Evolutionary conservation across 2,329 filamentous ascomycete species (phyloP), one percentile per base, ranked within the genome.

Genomic region (Fusarium sp.): DNA sequence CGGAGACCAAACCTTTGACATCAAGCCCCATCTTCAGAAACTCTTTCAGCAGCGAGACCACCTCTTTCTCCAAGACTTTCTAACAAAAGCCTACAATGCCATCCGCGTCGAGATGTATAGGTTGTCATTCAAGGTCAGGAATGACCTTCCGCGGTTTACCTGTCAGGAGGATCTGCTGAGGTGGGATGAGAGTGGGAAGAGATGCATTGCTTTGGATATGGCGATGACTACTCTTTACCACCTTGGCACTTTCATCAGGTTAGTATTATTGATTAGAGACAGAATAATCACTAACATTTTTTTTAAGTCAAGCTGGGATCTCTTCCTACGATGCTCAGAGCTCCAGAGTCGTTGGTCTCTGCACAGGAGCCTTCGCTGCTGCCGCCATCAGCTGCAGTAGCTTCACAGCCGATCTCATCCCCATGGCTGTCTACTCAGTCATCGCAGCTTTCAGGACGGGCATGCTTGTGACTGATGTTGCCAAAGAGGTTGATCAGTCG

Each of bases 141-240:
- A 68, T n/a, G 74, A 77, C 0, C 50, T 76, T 4, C 72, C 74
- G 0, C 62, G 74, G 2, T 76, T 76, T 8, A 76, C 74, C 0
- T 75, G 74, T 16, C 70, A 61, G 18, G 72, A 77, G 5, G 74
- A 76, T 67, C 52, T 76, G 1, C 65, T 76, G 2, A 18, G 59
- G 0, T 76, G 74, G 74, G 67, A 75, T 18, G 69, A 75, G 18
- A 71, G 39, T 16, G 72, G 74, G 5, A 66, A 60, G 45, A 63
- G 74, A 56, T 76, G 74, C 14, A 30, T 76, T 34, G 74, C 74
- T 2, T 25, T 76, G 9, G 74, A 76, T 34, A 76, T 76, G 74
- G 74, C 74, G 0, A 71, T 76, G 57, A 77, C 69, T 6, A 73
- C 74, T 20, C 32, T 76, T 27, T 76, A 73, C 59, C 74, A 76